phyloP scores from a whole-genome alignment of 2,329 filamentous ascomycete species.

The Colletotrichum cuscutae region DNA sequence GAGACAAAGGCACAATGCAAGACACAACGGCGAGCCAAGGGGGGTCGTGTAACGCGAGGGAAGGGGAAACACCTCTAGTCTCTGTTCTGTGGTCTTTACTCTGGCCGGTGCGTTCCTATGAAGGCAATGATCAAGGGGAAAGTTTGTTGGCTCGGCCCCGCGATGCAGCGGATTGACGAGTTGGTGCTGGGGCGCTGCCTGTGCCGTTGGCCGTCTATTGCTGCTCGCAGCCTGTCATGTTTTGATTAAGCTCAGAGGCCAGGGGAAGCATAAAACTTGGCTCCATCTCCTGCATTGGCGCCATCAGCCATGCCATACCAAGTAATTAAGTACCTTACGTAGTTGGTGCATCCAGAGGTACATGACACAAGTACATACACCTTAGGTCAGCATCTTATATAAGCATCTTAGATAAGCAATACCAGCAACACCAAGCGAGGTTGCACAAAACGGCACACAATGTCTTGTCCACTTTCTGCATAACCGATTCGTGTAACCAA shows the following conservation, averaged over 20 bases:
- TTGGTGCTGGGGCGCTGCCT: conserved; percentile 19
- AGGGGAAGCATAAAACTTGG: background rate
- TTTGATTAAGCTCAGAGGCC: conserved; percentile 13
- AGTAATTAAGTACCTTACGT: no score
- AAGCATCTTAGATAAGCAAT: no score
- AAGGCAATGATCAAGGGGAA: background rate
- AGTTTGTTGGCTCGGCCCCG: conserved; percentile 8
- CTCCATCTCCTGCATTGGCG: background rate
- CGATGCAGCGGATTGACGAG: conserved; percentile 22
- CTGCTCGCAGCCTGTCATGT: background rate
- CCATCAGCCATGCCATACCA: no score
- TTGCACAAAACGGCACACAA: no score
- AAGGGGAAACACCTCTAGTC: background rate
- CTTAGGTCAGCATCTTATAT: background rate
- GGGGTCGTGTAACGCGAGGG: background rate
- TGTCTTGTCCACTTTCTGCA: background rate
- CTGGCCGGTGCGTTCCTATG: no score
- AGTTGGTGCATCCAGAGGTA: no score
- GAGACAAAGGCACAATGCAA: background rate
- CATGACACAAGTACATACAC: no score
- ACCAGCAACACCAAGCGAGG: no score
- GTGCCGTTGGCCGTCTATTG: background rate
- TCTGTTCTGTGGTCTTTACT: no score
- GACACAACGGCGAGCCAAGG: background rate
- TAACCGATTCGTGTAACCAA: background rate